Base-by-base conservation (phyloP, 1,284 basidiomycete genomes). In the Leccinum subfulvum region DNA sequence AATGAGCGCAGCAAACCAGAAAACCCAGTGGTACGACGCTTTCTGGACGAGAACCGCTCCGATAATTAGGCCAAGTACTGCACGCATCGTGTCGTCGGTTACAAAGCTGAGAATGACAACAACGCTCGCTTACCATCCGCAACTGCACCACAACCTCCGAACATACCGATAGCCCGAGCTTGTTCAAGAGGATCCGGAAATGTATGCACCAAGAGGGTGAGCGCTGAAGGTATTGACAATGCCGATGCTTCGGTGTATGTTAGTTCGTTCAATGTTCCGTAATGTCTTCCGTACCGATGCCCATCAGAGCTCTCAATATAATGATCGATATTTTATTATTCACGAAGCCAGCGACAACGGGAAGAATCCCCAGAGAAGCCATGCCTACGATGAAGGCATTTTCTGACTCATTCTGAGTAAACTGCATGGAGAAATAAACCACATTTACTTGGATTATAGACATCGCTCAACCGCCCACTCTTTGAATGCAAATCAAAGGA, bases 181-280 rank as follows among this genome's bases (percentile, higher is more conserved):
- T 83, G 82, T 65, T 79, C 76, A 2, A 63, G 62, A 5, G 80
- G 76, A 26, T 81, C 77, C 1, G 80, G 77, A 67, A 83, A 83
- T 55, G 80, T 69, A 30, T 75, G 75, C 11, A 83, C 79, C 28
- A 84, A 74, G 21, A 83, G 76, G 23, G 77, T 73, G 18, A 84
- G 68, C 4, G 82, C 78, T 10, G 82, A 83, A 1, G 82, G 82
- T 59, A 83, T 81, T 5, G 79, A 78, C 72, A 82, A 71, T 4
- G 80, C 75, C 18, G 77, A 79, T 7, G 76, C 81, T 80, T 64
- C 21, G 14, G 51, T 3, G 9, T 4, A 7, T 13, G 14, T 75
- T 11, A 67, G 56, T 18, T 56, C 9, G 56, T 9, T 4, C 16
- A 18, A 54, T 5, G 4, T 16, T 4, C 0, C 35, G 11, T 47